Base-by-base conservation (phyloP, 306 rosid species). In the Carpinus viminea region DNA sequence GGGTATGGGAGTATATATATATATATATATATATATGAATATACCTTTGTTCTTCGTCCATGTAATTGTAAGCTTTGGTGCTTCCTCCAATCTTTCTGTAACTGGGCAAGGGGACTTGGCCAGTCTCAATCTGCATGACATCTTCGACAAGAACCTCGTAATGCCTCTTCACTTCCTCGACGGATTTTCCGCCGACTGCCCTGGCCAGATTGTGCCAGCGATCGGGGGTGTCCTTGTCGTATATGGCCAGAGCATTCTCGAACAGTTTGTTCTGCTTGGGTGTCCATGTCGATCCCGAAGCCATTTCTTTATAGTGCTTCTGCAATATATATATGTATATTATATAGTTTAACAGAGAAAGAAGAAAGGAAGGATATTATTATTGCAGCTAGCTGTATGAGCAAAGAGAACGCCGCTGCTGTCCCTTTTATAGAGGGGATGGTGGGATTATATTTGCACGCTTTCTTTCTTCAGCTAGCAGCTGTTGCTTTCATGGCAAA, bases 181-280 rank as follows among this genome's bases (percentile, higher is more conserved):
- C 91, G 2, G 94, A 85, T 50, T 93, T 93, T 12, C 94, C 98
- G 8, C 98, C 96, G 0, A 93, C 90, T 1, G 93, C 94, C 26
- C 76, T 87, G 6, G 96, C 94, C 72, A 93, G 65, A 9, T 89
- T 89, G 56, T 89, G 87, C 98, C 98, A 91, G 16, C 91, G 79
- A 15, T 91, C 92, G 0, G 96, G 91, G 0, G 86, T 72, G 78
- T 88, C 94, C 89, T 86, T 79, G 84, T 86, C 88, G 16, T 78
- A 84, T 46, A 88, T 79, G 13, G 89, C 93, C 38, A 93, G 56
- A 1, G 96, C 98, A 86, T 89, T 91, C 86, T 93, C 98, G 51
- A 93, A 93, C 69, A 77, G 68, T 61, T 93, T 93, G 92, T 93
- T 91, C 65, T 93, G 92, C 70, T 83, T 86, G 1, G 90, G 36